These are phyloP conservation scores for Starmerella asiatica DNA, from an alignment of 805 yeast species.

Conservation along the genomic window DNA sequence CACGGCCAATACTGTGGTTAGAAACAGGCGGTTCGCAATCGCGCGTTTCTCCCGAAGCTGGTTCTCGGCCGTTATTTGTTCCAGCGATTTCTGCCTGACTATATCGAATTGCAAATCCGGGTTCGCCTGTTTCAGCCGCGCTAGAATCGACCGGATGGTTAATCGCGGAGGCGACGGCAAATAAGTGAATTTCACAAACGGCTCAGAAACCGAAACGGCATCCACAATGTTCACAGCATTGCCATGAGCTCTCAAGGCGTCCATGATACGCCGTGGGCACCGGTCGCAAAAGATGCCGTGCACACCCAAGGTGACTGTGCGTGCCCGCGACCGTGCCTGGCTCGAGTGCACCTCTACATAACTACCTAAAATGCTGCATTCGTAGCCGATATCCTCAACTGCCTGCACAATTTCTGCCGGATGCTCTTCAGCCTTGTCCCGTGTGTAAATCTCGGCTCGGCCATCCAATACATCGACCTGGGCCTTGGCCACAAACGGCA, in stretches of 20 bases:
- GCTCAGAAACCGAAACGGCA: slow-evolving; percentile 41
- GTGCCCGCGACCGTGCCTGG: slow-evolving; percentile 36
- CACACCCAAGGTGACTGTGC: slow-evolving; percentile 44
- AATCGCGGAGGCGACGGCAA: slow-evolving; percentile 40
- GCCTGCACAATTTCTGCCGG: slow-evolving; percentile 33
- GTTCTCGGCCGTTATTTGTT: slow-evolving; percentile 44
- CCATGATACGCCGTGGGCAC: slow-evolving; percentile 48
- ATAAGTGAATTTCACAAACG: slow-evolving; percentile 51
- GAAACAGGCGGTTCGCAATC: slow-evolving; percentile 31
- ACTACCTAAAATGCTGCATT: slow-evolving; percentile 35
- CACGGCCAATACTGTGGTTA: slow-evolving; percentile 38
- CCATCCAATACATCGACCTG: slow-evolving; percentile 48
- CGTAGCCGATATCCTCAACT: slow-evolving; percentile 57
- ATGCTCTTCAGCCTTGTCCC: slow-evolving; percentile 26
- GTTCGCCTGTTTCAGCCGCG: slow-evolving; percentile 35
- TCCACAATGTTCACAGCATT: slow-evolving; percentile 44
- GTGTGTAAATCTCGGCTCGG: slow-evolving; percentile 46
- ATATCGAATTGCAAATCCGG: slow-evolving; percentile 40
- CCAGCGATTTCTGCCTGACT: slow-evolving; percentile 43
- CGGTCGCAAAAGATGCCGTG: slow-evolving; percentile 59
- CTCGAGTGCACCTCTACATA: slow-evolving; percentile 33
- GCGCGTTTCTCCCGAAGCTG: slow-evolving; percentile 30
- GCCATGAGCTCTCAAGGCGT: slow-evolving; percentile 40
- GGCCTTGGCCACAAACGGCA: slow-evolving; percentile 41
- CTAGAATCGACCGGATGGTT: slow-evolving; percentile 43